A percentile compares a stretch with the other conserved stretches of the same genome.
phyloP scores from a whole-genome alignment of 331 rosid species.

The Pyracantha coccinea region DNA sequence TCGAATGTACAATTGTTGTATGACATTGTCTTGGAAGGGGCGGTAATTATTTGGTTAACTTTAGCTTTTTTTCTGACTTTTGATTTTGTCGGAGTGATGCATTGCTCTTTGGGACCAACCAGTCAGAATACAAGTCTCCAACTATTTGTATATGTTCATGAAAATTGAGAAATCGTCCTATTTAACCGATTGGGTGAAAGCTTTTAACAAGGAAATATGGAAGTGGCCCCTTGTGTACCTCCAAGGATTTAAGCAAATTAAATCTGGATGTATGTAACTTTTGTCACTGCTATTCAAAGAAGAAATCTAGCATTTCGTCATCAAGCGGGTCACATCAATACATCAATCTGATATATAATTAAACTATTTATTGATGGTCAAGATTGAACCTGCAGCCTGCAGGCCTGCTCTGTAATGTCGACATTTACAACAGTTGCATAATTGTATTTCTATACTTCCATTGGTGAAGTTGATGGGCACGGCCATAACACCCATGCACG shows the following conservation, averaged over 20 bases:
- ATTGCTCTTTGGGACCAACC: background rate
- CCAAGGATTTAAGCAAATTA: too few species aligned
- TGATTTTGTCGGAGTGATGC: background rate
- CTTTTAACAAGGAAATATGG: too few species aligned
- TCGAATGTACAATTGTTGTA: too few species aligned
- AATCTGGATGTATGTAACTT: too few species aligned
- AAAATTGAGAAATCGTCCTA: background rate
- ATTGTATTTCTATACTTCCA: background rate
- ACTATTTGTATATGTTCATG: background rate
- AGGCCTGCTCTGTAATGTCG: background rate
- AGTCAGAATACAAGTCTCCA: background rate
- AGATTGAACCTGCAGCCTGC: background rate
- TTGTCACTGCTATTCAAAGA: background rate
- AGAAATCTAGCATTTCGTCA: background rate
- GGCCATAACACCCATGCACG: background rate
- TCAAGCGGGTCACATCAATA: background rate
- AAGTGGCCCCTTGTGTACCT: background rate
- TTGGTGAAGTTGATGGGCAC: background rate
- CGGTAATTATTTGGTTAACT: background rate
- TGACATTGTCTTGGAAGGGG: background rate
- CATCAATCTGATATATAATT: background rate
- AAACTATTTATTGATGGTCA: slow-evolving; percentile 6
- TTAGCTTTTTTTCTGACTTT: background rate
- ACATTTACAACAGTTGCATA: background rate
- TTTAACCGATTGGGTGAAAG: background rate